Evolutionary conservation across 805 yeast species (phyloP).

Genomic region (Saccharomycopsis sp.): DNA sequence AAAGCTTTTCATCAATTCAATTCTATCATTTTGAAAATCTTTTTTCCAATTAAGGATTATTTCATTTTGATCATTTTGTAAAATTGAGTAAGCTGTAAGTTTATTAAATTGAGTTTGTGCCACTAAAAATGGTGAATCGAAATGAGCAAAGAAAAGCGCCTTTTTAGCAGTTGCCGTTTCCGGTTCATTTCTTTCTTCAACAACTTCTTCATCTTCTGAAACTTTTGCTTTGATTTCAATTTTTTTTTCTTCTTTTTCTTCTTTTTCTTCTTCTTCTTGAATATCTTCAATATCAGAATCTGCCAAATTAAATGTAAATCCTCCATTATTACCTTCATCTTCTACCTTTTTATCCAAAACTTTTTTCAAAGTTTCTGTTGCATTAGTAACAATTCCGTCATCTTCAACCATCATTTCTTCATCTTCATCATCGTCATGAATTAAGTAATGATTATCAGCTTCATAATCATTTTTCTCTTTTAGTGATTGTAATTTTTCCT

Average conservation of each 20-base stretch:
- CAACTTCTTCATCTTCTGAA: background rate
- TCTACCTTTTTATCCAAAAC: constrained; percentile 18
- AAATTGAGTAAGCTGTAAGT: constrained; percentile 26
- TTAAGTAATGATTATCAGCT: constrained; percentile 21
- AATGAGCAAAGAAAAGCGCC: constrained; percentile 73
- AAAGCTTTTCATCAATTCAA: constrained; percentile 67
- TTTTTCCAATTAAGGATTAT: constrained; percentile 46
- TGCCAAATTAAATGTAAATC: constrained; percentile 20
- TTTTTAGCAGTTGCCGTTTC: constrained; percentile 22
- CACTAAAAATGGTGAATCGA: constrained; percentile 74
- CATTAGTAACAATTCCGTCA: constrained; percentile 21
- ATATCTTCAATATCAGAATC: constrained; percentile 22
- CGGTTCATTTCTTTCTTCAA: background rate
- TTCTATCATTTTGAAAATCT: constrained; percentile 78
- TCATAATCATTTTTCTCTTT: constrained; percentile 38
- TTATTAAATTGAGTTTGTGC: constrained; percentile 76
- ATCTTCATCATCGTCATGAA: constrained; percentile 23
- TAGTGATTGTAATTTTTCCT: constrained; percentile 30
- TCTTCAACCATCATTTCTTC: constrained; percentile 27
- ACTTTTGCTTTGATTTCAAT: background rate
- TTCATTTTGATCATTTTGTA: constrained; percentile 24
- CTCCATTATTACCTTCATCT: constrained; percentile 21
- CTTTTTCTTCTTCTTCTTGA: constrained; percentile 19
- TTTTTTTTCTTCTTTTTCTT: no score
- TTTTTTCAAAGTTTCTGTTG: constrained; percentile 7